Evolutionary conservation across 768 basidiomycete genomes (phyloP).

Genomic region (Lactifluus piperatus): DNA sequence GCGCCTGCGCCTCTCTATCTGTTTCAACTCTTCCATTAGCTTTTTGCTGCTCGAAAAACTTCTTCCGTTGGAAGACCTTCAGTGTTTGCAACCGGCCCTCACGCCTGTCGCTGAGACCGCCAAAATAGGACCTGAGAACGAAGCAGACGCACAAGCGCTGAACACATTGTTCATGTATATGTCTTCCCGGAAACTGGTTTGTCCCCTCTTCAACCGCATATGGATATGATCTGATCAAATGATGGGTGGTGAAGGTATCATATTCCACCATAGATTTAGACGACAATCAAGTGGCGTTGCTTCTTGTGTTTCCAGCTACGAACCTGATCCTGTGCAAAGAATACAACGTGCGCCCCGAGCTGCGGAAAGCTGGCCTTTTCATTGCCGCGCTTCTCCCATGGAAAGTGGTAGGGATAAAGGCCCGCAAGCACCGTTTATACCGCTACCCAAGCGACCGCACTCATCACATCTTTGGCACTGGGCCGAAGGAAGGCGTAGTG

Average conservation of each 20-base stretch:
- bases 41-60: constrained; percentile 39
- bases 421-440: constrained; percentile 19
- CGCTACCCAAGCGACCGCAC: constrained; percentile 6
- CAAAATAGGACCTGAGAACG: constrained; percentile 34
- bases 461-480: neutral
- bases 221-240: constrained; percentile 6
- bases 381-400: constrained; percentile 43
- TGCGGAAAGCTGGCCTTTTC: constrained; percentile 27
- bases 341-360: constrained; percentile 36
- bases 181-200: constrained; percentile 35
- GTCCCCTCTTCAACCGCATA: neutral
- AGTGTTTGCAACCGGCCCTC: constrained; percentile 41
- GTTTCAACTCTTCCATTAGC: constrained; percentile 32
- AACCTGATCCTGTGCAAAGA: constrained; percentile 29
- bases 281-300: constrained; percentile 38
- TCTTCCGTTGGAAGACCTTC: constrained; percentile 40
- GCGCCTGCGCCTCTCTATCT: constrained; percentile 43
- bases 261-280: constrained; percentile 42
- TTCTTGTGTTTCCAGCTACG: constrained; percentile 45
- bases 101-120: constrained; percentile 45
- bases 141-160: constrained; percentile 34
- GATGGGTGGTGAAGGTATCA: constrained; percentile 8
- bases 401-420: constrained; percentile 31
- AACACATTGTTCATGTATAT: constrained; percentile 38
- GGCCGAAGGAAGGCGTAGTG: neutral